These are phyloP conservation scores for Jatropha podagrica DNA, from an alignment of 441 rosid species.

Conservation along the genomic window DNA sequence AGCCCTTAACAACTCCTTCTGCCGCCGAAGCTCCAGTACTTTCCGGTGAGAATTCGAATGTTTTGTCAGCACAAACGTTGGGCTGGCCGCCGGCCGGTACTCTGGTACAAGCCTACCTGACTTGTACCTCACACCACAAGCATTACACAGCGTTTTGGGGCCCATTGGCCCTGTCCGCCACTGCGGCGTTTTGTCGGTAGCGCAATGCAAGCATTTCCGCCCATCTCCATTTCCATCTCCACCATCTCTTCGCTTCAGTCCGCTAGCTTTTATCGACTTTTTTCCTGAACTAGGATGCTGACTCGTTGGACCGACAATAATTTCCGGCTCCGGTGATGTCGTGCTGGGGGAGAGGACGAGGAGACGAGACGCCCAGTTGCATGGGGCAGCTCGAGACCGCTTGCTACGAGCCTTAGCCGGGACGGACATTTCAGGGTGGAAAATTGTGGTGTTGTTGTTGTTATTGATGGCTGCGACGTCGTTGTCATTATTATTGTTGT, in stretches of 20 bases:
- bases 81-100: constrained; percentile 88
- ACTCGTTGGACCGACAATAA: constrained; percentile 11
- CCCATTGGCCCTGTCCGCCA: constrained; percentile 98
- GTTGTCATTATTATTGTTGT: background rate
- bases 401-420: constrained; percentile 95
- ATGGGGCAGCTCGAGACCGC: constrained; percentile 73
- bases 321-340: constrained; percentile 39
- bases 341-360: constrained; percentile 46
- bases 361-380: constrained; percentile 84
- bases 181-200: constrained; percentile 92
- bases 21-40: constrained; percentile 87
- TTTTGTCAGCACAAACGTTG: constrained; percentile 73
- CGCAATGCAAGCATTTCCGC: constrained; percentile 75
- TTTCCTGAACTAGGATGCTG: constrained; percentile 25
- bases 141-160: constrained; percentile 85
- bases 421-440: constrained; percentile 50
- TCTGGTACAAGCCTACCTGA: constrained; percentile 90
- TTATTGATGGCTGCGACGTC: background rate
- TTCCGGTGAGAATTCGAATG: constrained; percentile 93
- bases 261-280: constrained; percentile 31
- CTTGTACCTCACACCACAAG: constrained; percentile 88
- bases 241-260: constrained; percentile 32
- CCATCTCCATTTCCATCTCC: constrained; percentile 36
- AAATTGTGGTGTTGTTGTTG: constrained; percentile 34
- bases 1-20: constrained; percentile 55